A percentile compares a stretch with the other conserved stretches of the same genome.
Evolutionary conservation across 1,284 basidiomycete species (phyloP).

Genomic region (Ustilago curta): DNA sequence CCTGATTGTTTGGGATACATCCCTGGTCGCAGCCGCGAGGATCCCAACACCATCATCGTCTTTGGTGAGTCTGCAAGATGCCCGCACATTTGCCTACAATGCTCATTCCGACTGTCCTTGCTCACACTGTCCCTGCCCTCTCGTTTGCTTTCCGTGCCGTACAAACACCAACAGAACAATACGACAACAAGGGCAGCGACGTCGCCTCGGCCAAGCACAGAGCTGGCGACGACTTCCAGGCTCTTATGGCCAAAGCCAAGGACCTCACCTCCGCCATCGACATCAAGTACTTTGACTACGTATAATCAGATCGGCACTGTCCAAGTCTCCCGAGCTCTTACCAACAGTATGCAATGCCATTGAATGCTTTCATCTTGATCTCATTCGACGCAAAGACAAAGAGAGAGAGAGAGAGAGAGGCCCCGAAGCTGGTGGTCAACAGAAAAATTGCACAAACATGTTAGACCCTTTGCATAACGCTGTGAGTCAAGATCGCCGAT

Average conservation of each 20-base stretch:
- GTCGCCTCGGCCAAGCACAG: constrained; percentile 33
- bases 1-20: constrained; percentile 44
- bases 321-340: background rate
- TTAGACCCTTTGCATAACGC: too few species aligned
- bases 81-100: too few species aligned
- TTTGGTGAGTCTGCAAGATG: constrained; percentile 28
- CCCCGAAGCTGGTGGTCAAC: too few species aligned
- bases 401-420: too few species aligned
- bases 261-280: constrained; percentile 41
- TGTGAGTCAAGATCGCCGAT: background rate
- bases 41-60: constrained; percentile 47
- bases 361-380: too few species aligned
- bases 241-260: constrained; percentile 42
- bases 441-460: too few species aligned
- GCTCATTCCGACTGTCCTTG: too few species aligned
- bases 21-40: constrained; percentile 40
- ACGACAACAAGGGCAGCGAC: constrained; percentile 51
- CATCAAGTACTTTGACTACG: constrained; percentile 48
- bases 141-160: too few species aligned
- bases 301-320: background rate
- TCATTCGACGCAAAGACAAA: too few species aligned
- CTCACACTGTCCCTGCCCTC: too few species aligned
- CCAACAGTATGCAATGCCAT: background rate
- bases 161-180: constrained; percentile 34
- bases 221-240: constrained; percentile 39